Conservation (phyloP, 257 asterid species). For the Petunia axillaris region DNA sequence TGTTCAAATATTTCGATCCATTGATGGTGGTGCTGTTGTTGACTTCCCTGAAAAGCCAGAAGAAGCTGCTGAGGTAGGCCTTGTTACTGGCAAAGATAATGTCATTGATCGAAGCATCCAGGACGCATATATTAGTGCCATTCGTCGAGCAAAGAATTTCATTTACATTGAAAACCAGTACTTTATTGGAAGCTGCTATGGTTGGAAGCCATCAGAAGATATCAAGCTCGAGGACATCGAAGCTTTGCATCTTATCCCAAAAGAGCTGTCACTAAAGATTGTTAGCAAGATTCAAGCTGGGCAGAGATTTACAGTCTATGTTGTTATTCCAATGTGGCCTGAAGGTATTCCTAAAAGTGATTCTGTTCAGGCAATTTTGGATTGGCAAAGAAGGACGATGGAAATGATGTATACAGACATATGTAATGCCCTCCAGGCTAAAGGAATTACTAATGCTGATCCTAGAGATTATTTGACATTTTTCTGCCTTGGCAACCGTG, state of each 20-base stretch:
- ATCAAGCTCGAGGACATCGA: conserved; percentile 56
- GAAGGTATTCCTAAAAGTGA: conserved; percentile 85
- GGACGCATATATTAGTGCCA: conserved; percentile 83
- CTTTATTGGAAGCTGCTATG: conserved; percentile 85
- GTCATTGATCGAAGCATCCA: conserved; percentile 82
- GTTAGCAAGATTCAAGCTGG: conserved; percentile 69
- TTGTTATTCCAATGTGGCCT: conserved; percentile 98
- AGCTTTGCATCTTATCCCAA: conserved; percentile 75
- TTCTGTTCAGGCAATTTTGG: conserved; percentile 87
- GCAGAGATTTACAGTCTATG: conserved; percentile 68
- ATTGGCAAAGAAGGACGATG: conserved; percentile 98
- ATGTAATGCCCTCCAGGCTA: conserved; percentile 50
- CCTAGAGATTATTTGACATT: conserved; percentile 76
- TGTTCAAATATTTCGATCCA: conserved; percentile 84
- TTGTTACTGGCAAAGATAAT: conserved; percentile 65
- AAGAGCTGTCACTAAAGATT: conserved; percentile 81
- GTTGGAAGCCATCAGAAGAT: conserved; percentile 53
- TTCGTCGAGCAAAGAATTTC: conserved; percentile 78
- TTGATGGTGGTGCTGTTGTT: conserved; percentile 70
- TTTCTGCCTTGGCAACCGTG: conserved; percentile 92
- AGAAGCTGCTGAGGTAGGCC: conserved; percentile 55
- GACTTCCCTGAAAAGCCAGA: conserved; percentile 60
- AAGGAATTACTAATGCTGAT: conserved; percentile 51
- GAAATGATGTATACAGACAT: conserved; percentile 92
- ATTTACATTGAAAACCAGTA: conserved; percentile 92